Evolutionary conservation across 164 flowering plant species (phyloP).

Genomic region (Liquidambar formosana): DNA sequence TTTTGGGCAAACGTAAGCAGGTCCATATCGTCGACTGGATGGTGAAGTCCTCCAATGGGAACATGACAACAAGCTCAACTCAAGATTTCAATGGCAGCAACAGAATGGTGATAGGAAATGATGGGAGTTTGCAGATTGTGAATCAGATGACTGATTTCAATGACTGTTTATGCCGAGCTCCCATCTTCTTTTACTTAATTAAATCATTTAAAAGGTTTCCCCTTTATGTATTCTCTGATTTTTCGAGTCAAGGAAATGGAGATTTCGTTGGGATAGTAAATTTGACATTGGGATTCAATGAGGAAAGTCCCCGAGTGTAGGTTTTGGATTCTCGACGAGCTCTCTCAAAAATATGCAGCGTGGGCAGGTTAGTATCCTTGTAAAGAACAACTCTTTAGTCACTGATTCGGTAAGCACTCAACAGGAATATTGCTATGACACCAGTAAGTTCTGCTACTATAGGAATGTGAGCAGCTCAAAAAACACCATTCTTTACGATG

Average conservation of each 20-base stretch:
- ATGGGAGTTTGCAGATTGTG: constrained; percentile 67
- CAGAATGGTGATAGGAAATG: constrained; percentile 51
- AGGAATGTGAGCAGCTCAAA: constrained; percentile 83
- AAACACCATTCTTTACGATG: constrained; percentile 67
- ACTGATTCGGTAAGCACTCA: constrained; percentile 65
- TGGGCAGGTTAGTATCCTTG: constrained; percentile 59
- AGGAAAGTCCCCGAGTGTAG: constrained; percentile 22
- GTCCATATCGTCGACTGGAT: constrained; percentile 52
- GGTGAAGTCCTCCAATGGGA: constrained; percentile 79
- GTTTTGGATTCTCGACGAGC: constrained; percentile 20
- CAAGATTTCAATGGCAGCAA: constrained; percentile 56
- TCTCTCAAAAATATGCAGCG: constrained; percentile 55
- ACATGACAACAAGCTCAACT: constrained; percentile 36
- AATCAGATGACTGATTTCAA: constrained; percentile 53
- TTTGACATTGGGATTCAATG: constrained; percentile 53
- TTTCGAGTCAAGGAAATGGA: constrained; percentile 41
- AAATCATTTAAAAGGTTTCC: constrained; percentile 39
- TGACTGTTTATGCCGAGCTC: constrained; percentile 28
- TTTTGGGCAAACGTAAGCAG: constrained; percentile 50
- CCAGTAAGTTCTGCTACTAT: constrained; percentile 54
- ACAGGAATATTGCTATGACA: constrained; percentile 50
- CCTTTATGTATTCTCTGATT: constrained; percentile 33
- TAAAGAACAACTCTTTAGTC: constrained; percentile 51
- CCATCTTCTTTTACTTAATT: constrained; percentile 25
- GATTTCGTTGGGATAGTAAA: constrained; percentile 35